Base-by-base conservation (phyloP, 306 rosid species). In the Quercus dentata region DNA sequence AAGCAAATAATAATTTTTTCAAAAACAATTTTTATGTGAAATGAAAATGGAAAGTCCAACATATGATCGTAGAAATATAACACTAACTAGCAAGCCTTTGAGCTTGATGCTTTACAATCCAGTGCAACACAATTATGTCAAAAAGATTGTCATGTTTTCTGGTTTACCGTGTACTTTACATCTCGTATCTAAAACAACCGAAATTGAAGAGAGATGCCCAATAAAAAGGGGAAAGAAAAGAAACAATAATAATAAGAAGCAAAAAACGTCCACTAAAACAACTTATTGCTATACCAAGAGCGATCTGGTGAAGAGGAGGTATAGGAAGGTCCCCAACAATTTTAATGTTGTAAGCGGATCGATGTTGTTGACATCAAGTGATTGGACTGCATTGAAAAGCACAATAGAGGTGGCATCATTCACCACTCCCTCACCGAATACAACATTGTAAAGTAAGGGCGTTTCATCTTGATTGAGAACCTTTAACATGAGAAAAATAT, bases 401-500 rank as follows among this genome's bases (percentile, higher is more conserved):
- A 92, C 96, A 55, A 92, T 88, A 11, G 94, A 92, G 20, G 94
- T 92, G 55, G 97, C 97, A 74, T 92, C 97, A 83, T 92, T 92
- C 59, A 92, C 92, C 41, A 92, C 96, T 81, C 97, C 96, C 83
- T 92, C 97, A 52, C 97, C 97, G 35, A 92, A 92, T 28, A 92
- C 97, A 19, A 88, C 69, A 82, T 94, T 91, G 89, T 91, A 89
- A 57, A 92, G 96, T 31, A 91, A 89, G 49, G 97, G 97, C 5
- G 97, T 92, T 75, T 92, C 96, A 46, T 92, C 97, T 85, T 92
- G 97, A 83, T 73, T 90, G 56, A 92, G 94, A 88, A 92, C 92
- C 97, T 89, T 85, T 74, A 72, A 57, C 88, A 61, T 49, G 69
- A 69, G 59, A 81, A 61, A 30, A 72, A 68, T 31, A 46, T 57